A percentile compares a stretch with the other conserved stretches of the same genome.
Conservation (phyloP, 352 stramenopile genomes). For the Globisporangium cederbergense region DNA sequence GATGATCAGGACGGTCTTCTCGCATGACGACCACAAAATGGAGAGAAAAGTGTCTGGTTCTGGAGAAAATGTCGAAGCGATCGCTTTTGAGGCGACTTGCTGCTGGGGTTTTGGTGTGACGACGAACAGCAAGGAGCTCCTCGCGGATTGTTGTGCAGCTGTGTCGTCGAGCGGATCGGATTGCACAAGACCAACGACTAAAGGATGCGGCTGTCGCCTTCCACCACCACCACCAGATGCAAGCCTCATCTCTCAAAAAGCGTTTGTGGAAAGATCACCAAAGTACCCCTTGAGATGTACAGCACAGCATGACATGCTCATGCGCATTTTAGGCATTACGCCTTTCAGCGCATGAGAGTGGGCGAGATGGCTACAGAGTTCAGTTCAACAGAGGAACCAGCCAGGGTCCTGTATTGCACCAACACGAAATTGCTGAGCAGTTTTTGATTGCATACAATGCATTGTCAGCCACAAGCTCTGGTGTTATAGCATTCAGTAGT, state of each 20-base stretch:
- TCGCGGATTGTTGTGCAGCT: neutral
- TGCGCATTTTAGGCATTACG: neutral
- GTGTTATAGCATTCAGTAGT: neutral
- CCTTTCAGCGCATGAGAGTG: neutral
- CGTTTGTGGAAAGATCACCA: neutral
- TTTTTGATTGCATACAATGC: neutral
- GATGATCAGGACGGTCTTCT: neutral
- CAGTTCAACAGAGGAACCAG: no score
- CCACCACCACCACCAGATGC: neutral
- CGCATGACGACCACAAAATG: conserved; percentile 3
- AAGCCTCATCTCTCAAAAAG: neutral
- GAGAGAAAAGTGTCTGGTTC: conserved; percentile 6
- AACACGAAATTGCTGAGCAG: no score
- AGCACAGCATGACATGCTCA: neutral
- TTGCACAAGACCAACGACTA: no score
- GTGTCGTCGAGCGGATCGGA: no score
- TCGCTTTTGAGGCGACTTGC: neutral
- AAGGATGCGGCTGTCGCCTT: neutral
- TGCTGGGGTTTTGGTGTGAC: neutral
- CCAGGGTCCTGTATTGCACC: no score
- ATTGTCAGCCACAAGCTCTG: neutral
- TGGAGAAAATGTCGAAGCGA: neutral
- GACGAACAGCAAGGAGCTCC: neutral
- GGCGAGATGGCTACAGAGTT: neutral
- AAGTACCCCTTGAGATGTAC: neutral